phyloP scores from a whole-genome alignment of 768 basidiomycete species.

The Phylloporus sp. region DNA sequence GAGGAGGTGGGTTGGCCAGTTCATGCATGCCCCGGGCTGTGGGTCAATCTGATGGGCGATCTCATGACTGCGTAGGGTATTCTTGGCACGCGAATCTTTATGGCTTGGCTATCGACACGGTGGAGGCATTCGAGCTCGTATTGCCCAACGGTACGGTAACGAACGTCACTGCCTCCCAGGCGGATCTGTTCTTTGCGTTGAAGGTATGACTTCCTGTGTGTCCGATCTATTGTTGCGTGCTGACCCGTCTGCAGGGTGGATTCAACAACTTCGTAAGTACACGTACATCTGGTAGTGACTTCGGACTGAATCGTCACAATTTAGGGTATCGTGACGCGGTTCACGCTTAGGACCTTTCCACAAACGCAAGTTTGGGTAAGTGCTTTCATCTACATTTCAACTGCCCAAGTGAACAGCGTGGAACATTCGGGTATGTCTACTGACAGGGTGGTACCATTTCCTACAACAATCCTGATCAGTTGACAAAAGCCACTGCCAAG shows the following conservation, averaged over 20 bases:
- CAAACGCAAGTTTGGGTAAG: constrained; percentile 26
- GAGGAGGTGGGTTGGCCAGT: constrained; percentile 42
- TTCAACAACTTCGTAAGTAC: constrained; percentile 55
- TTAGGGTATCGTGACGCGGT: constrained; percentile 56
- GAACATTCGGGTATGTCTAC: constrained; percentile 1
- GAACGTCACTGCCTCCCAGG: constrained; percentile 31
- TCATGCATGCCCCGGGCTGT: neutral
- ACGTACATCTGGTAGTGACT: neutral
- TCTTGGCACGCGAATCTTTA: constrained; percentile 62
- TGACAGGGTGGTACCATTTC: constrained; percentile 47
- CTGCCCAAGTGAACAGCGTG: constrained; percentile 2
- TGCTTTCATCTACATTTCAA: neutral
- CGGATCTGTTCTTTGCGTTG: constrained; percentile 44
- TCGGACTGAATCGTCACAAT: constrained; percentile 33
- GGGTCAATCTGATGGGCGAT: constrained; percentile 2
- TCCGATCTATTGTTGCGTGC: neutral
- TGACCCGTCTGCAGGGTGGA: constrained; percentile 44
- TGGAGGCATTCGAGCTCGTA: constrained; percentile 56
- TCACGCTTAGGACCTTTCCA: constrained; percentile 47
- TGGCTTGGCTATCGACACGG: constrained; percentile 54
- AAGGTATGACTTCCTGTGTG: constrained; percentile 31
- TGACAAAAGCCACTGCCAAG: constrained; percentile 23
- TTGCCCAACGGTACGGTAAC: constrained; percentile 49
- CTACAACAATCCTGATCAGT: constrained; percentile 19
- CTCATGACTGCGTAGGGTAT: constrained; percentile 41